A percentile compares a stretch with the other conserved stretches of the same genome.
phyloP scores from a whole-genome alignment of 768 basidiomycete species.

The Pleurotus djamor region DNA sequence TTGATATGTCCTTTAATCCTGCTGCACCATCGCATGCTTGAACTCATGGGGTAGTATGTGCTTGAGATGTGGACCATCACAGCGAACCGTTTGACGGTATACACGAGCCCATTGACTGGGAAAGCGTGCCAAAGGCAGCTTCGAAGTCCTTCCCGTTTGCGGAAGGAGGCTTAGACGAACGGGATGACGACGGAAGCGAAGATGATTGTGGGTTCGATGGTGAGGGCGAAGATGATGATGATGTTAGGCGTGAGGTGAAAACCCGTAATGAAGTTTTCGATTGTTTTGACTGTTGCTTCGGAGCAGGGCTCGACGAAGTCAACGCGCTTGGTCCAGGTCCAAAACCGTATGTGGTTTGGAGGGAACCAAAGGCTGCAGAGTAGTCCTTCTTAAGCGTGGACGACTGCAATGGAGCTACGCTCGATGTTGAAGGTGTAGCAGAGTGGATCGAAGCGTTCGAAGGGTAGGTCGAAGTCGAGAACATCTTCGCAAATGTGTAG shows the following conservation, averaged over 20 bases:
- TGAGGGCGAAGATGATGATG: background rate
- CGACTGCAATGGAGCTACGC: background rate
- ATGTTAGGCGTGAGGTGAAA: background rate
- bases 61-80: background rate
- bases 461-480: background rate
- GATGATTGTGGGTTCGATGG: background rate
- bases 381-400: background rate
- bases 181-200: background rate
- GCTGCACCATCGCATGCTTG: no score
- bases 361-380: background rate
- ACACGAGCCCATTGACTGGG: background rate
- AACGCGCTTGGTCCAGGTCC: background rate
- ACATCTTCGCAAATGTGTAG: background rate
- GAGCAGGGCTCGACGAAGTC: background rate
- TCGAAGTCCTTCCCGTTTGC: background rate
- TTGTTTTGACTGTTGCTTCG: background rate
- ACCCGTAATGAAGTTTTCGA: background rate
- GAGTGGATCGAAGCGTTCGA: background rate
- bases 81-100: background rate
- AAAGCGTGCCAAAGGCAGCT: constrained; percentile 5
- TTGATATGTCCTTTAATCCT: no score
- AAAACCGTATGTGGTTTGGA: constrained; percentile 6
- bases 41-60: background rate
- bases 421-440: background rate
- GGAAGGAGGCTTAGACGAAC: background rate